Percentiles rank a stretch among this genome's conserved stretches.
Evolutionary conservation across 495 filamentous ascomycete genomes (phyloP).

Genomic region (Xanthoparmelia taractica): DNA sequence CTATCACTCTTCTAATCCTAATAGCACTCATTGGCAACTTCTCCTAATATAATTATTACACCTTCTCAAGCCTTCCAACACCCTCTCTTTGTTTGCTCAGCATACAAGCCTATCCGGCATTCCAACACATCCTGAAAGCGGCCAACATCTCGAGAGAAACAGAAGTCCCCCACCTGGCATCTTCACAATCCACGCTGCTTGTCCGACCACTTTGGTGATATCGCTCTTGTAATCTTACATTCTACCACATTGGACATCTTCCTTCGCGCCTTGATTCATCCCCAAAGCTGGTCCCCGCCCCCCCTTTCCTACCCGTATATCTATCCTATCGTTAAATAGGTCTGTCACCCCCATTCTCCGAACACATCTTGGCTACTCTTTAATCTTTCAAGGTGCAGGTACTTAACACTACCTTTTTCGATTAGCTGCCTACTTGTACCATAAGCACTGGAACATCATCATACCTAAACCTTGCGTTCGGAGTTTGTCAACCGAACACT

Average conservation of each 20-base stretch:
- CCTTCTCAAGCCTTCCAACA: neutral
- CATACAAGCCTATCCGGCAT: slow-evolving; percentile 19
- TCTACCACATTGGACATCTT: neutral
- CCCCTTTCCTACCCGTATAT: neutral
- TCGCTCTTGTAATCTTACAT: neutral
- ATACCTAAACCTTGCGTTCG: slow-evolving; percentile 8
- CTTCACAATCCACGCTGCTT: neutral
- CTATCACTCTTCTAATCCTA: slow-evolving; percentile 1
- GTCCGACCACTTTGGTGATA: neutral
- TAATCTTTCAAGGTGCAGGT: neutral
- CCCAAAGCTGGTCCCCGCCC: slow-evolving; percentile 5
- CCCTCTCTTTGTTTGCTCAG: slow-evolving; percentile 13
- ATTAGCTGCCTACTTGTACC: slow-evolving; percentile 3
- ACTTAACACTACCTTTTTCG: neutral
- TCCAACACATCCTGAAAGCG: slow-evolving; percentile 19
- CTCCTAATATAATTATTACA: neutral
- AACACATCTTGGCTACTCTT: neutral
- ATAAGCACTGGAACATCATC: slow-evolving; percentile 9
- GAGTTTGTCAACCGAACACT: slow-evolving; percentile 6
- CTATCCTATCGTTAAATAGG: neutral
- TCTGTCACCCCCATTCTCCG: neutral
- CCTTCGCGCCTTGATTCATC: neutral
- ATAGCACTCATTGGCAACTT: neutral
- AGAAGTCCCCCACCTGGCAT: neutral
- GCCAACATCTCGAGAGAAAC: neutral